Conservation (phyloP, 257 asterid species). For the Gynochthodes officinalis region DNA sequence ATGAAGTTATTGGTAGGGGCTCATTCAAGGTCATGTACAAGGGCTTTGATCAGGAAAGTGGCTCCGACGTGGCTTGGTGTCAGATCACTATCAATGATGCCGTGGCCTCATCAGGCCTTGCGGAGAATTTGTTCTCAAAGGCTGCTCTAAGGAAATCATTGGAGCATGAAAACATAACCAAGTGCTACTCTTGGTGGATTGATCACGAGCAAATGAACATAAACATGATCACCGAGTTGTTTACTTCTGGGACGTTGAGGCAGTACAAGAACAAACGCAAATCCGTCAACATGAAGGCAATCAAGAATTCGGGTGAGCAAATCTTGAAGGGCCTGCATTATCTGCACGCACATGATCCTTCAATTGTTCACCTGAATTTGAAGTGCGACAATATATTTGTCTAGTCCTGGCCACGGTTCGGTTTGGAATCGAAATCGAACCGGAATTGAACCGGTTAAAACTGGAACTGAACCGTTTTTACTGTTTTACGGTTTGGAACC, state of each 20-base stretch:
- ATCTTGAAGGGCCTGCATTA: constrained; percentile 23
- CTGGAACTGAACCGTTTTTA: too few relatives aligned
- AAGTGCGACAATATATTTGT: constrained; percentile 32
- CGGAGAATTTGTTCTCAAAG: constrained; percentile 20
- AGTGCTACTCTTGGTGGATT: constrained; percentile 39
- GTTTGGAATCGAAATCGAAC: too few relatives aligned
- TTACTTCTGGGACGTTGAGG: constrained; percentile 35
- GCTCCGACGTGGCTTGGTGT: constrained; percentile 39
- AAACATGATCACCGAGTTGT: constrained; percentile 40
- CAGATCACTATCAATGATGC: constrained; percentile 20
- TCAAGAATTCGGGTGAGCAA: constrained; percentile 34
- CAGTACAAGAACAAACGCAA: constrained; percentile 23
- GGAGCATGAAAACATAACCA: constrained; percentile 37
- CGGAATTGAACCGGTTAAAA: too few relatives aligned
- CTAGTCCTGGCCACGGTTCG: too few relatives aligned
- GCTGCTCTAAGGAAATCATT: constrained; percentile 33
- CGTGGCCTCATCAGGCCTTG: not conserved
- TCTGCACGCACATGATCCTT: constrained; percentile 31
- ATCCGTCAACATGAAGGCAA: constrained; percentile 24
- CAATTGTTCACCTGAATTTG: constrained; percentile 28
- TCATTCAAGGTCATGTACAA: constrained; percentile 57
- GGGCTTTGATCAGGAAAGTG: constrained; percentile 28
- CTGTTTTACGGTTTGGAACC: too few relatives aligned
- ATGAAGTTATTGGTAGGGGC: constrained; percentile 38
- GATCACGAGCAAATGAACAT: constrained; percentile 23